Conservation (phyloP, 257 asterid species). For the Solanum appendiculatum region DNA sequence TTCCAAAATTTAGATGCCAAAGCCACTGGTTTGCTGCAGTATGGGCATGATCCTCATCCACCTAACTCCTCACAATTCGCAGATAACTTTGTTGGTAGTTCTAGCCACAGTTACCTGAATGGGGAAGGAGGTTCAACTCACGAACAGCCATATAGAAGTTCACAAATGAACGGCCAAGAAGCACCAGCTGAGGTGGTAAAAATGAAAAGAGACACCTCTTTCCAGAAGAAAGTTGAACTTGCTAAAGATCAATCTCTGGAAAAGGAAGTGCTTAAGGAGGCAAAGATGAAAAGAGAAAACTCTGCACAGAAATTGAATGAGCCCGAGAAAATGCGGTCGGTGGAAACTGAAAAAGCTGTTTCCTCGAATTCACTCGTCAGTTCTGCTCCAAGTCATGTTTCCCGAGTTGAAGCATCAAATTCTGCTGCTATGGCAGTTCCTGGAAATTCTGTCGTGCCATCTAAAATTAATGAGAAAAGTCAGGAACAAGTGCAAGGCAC, state of each 20-base stretch:
- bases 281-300: conserved; percentile 38
- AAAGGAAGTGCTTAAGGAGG: conserved; percentile 32
- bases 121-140: conserved; percentile 24
- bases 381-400: conserved; percentile 13
- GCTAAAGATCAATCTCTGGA: conserved; percentile 31
- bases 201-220: conserved; percentile 22
- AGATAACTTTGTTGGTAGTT: conserved; percentile 27
- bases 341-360: conserved; percentile 30
- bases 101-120: conserved; percentile 24
- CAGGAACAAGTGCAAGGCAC: conserved; percentile 24
- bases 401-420: conserved; percentile 31
- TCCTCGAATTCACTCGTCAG: conserved; percentile 23
- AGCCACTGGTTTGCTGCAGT: conserved; percentile 9
- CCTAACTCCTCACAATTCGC: conserved; percentile 24
- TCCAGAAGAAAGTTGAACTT: conserved; percentile 33
- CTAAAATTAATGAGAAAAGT: conserved; percentile 25
- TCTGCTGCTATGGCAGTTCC: conserved; percentile 18
- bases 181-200: conserved; percentile 22
- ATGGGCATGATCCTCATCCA: conserved; percentile 31
- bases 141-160: conserved; percentile 26
- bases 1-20: conserved; percentile 23
- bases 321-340: conserved; percentile 21
- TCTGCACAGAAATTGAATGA: conserved; percentile 35
- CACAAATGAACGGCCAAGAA: conserved; percentile 21
- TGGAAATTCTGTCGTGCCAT: conserved; percentile 20